Evolutionary conservation across 768 basidiomycete genomes (phyloP).

Genomic region (Thelephora aurantiotincta): DNA sequence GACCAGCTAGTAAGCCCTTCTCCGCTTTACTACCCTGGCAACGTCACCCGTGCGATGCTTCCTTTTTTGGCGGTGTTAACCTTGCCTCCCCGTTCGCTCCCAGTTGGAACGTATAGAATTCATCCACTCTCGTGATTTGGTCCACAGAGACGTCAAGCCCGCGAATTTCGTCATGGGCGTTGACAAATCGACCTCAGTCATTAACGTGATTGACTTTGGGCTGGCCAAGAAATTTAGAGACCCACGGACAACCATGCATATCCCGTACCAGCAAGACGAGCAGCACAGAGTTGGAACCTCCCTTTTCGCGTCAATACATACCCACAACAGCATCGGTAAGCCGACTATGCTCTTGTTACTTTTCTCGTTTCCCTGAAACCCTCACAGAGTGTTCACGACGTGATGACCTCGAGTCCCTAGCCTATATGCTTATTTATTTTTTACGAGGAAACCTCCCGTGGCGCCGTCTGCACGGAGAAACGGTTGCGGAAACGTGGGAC

Average conservation of each 20-base stretch:
- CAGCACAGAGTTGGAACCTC: constrained; percentile 71
- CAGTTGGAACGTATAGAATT: constrained; percentile 94
- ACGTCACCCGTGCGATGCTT: neutral
- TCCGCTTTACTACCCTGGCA: neutral
- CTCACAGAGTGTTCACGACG: constrained; percentile 54
- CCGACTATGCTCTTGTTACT: constrained; percentile 5
- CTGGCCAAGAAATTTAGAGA: constrained; percentile 72
- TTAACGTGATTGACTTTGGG: constrained; percentile 89
- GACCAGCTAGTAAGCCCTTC: constrained; percentile 72
- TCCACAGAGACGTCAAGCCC: constrained; percentile 96
- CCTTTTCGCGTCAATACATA: constrained; percentile 61
- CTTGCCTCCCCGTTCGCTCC: constrained; percentile 8
- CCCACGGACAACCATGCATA: constrained; percentile 44
- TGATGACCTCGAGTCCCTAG: constrained; percentile 68
- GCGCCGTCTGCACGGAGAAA: constrained; percentile 53
- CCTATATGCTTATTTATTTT: constrained; percentile 78
- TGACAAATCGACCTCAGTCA: constrained; percentile 44
- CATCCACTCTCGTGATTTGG: constrained; percentile 87
- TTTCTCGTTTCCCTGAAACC: constrained; percentile 2
- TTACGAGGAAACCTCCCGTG: constrained; percentile 66
- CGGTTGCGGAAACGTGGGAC: constrained; percentile 62
- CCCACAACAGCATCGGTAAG: constrained; percentile 64
- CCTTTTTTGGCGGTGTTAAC: constrained; percentile 2
- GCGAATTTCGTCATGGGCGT: constrained; percentile 98
- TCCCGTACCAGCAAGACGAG: constrained; percentile 62